Conservation (phyloP, 2,329 filamentous ascomycete genomes). For the Ceratocystis papillata region DNA sequence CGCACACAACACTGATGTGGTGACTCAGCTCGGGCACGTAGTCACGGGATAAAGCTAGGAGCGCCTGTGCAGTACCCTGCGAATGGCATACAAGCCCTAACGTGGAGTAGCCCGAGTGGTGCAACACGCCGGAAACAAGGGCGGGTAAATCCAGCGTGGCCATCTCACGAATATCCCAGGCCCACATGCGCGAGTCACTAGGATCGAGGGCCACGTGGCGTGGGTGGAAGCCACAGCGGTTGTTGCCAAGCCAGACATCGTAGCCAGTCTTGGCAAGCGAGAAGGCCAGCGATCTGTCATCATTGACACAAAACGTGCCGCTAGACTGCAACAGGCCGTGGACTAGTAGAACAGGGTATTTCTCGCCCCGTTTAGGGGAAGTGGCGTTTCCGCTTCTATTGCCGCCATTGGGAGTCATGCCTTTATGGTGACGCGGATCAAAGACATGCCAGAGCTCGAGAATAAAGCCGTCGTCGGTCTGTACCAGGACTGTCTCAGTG, state of each 20-base stretch:
- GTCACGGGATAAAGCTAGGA: slow-evolving; percentile 80
- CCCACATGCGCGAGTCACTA: slow-evolving; percentile 84
- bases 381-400: background rate
- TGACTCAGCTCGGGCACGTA: slow-evolving; percentile 75
- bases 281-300: slow-evolving; percentile 82
- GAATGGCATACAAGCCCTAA: slow-evolving; percentile 77
- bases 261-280: slow-evolving; percentile 85
- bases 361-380: slow-evolving; percentile 29
- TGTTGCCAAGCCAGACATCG: slow-evolving; percentile 93
- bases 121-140: slow-evolving; percentile 65
- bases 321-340: slow-evolving; percentile 81
- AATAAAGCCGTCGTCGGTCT: slow-evolving; percentile 89
- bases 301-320: slow-evolving; percentile 81
- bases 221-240: slow-evolving; percentile 75
- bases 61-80: slow-evolving; percentile 80
- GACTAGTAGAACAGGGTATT: slow-evolving; percentile 76
- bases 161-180: slow-evolving; percentile 93
- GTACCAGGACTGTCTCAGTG: slow-evolving; percentile 68
- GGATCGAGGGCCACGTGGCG: slow-evolving; percentile 61
- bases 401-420: background rate
- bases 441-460: slow-evolving; percentile 84
- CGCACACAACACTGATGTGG: slow-evolving; percentile 80
- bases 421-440: slow-evolving; percentile 60
- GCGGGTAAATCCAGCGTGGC: slow-evolving; percentile 80
- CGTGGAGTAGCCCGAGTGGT: slow-evolving; percentile 47